A percentile compares a stretch with the other conserved stretches of the same genome.
Evolutionary conservation across 176 grass and related monocot species (phyloP).

Genomic region (Phyllostachys edulis): DNA sequence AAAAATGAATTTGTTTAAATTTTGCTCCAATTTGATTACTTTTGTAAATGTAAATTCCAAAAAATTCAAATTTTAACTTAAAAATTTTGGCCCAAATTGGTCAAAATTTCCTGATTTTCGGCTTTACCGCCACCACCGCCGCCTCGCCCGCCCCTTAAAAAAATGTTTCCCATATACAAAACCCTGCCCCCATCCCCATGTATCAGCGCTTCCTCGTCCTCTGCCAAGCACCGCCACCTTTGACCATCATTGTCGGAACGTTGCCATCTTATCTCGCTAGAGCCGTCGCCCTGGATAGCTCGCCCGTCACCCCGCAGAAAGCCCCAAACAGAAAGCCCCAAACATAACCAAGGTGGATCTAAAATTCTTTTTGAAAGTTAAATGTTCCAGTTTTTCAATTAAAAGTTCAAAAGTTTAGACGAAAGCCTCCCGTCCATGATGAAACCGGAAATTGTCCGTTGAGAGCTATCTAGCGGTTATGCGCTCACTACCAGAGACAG

Average conservation of each 20-base stretch:
- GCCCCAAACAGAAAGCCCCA: background rate
- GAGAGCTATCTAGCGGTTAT: background rate
- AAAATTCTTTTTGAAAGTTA: background rate
- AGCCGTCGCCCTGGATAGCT: background rate
- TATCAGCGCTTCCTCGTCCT: too few relatives aligned
- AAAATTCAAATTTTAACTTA: too few relatives aligned
- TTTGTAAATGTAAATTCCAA: too few relatives aligned
- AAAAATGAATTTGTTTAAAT: too few relatives aligned
- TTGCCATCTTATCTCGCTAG: background rate
- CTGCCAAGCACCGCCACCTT: background rate
- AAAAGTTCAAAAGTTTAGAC: background rate
- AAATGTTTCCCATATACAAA: too few relatives aligned
- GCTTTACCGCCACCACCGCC: too few relatives aligned
- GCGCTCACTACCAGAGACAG: too few relatives aligned
- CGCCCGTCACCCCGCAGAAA: background rate
- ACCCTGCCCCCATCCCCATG: too few relatives aligned
- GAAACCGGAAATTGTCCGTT: background rate
- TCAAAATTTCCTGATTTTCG: too few relatives aligned
- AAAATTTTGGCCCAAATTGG: too few relatives aligned
- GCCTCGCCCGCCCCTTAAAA: too few relatives aligned
- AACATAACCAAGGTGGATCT: background rate
- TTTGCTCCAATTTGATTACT: too few relatives aligned
- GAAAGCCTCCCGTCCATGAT: background rate
- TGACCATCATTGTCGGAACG: background rate
- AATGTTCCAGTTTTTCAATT: background rate